A percentile compares a stretch with the other conserved stretches of the same genome.
phyloP scores from a whole-genome alignment of 257 asterid genomes.

The Scutellaria baicalensis region DNA sequence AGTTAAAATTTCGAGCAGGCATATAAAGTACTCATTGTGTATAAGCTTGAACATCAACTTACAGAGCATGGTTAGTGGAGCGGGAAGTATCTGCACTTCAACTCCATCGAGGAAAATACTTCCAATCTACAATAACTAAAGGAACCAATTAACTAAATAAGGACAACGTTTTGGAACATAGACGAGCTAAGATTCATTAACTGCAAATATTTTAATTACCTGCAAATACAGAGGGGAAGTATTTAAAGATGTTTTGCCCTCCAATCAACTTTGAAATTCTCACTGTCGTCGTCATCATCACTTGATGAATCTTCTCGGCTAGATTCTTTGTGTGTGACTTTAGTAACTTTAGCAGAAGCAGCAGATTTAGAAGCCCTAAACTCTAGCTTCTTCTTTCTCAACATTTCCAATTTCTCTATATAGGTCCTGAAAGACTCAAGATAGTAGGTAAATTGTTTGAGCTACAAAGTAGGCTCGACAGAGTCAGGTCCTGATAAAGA shows the following conservation, averaged over 20 bases:
- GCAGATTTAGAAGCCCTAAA: slow-evolving; percentile 55
- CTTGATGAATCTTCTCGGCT: slow-evolving; percentile 47
- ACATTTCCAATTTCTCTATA: slow-evolving; percentile 62
- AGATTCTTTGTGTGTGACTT: slow-evolving; percentile 24
- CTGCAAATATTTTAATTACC: not conserved
- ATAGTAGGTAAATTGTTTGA: not conserved
- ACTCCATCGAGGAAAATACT: slow-evolving; percentile 3
- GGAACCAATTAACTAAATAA: not conserved
- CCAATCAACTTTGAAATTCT: slow-evolving; percentile 70
- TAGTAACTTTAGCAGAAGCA: slow-evolving; percentile 25
- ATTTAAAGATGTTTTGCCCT: slow-evolving; percentile 75
- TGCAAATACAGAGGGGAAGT: slow-evolving; percentile 1
- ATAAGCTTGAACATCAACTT: not conserved
- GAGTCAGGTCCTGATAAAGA: slow-evolving; percentile 4
- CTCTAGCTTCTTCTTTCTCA: slow-evolving; percentile 66
- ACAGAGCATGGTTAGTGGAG: not conserved
- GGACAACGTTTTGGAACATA: not conserved
- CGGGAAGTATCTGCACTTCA: not conserved
- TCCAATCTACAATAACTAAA: slow-evolving; percentile 4
- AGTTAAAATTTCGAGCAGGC: not conserved
- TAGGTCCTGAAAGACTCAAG: slow-evolving; percentile 44
- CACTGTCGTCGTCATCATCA: slow-evolving; percentile 55
- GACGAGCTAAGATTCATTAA: not conserved
- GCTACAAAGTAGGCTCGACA: slow-evolving; percentile 3
- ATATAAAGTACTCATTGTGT: not conserved